Evolutionary conservation across 1,139 yeast species (phyloP).

Genomic region (Taiozyma sp.): DNA sequence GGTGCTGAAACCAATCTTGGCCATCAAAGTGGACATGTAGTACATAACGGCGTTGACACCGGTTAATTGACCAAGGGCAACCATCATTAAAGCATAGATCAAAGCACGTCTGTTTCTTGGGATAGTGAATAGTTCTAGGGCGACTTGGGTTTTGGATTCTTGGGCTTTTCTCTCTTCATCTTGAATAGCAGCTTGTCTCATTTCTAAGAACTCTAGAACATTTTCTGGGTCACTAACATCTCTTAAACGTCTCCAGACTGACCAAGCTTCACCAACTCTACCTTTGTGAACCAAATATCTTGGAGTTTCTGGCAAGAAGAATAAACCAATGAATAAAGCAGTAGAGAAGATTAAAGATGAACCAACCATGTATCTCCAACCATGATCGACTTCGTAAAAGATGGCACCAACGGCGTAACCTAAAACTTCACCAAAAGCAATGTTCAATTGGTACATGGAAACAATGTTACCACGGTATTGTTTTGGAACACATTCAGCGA

Average conservation of each 20-base stretch:
- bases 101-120: slow-evolving; percentile 58
- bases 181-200: slow-evolving; percentile 32
- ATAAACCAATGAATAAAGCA: slow-evolving; percentile 40
- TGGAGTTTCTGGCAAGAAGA: slow-evolving; percentile 47
- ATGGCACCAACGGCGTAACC: slow-evolving; percentile 56
- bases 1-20: slow-evolving; percentile 38
- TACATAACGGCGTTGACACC: slow-evolving; percentile 56
- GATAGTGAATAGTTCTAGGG: slow-evolving; percentile 45
- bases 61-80: slow-evolving; percentile 51
- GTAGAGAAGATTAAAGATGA: slow-evolving; percentile 56
- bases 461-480: slow-evolving; percentile 53
- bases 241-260: slow-evolving; percentile 52
- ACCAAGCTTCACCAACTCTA: slow-evolving; percentile 45
- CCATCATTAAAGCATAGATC: slow-evolving; percentile 50
- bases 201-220: slow-evolving; percentile 49
- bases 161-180: slow-evolving; percentile 30
- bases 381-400: slow-evolving; percentile 46
- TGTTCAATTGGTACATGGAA: slow-evolving; percentile 52
- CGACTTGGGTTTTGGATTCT: slow-evolving; percentile 29
- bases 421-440: slow-evolving; percentile 55
- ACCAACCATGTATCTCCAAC: slow-evolving; percentile 60
- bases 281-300: slow-evolving; percentile 48
- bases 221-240: slow-evolving; percentile 35
- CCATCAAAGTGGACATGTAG: slow-evolving; percentile 51
- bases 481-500: slow-evolving; percentile 58